phyloP scores from a whole-genome alignment of 306 rosid genomes.

The Hippophae gyantsensis region DNA sequence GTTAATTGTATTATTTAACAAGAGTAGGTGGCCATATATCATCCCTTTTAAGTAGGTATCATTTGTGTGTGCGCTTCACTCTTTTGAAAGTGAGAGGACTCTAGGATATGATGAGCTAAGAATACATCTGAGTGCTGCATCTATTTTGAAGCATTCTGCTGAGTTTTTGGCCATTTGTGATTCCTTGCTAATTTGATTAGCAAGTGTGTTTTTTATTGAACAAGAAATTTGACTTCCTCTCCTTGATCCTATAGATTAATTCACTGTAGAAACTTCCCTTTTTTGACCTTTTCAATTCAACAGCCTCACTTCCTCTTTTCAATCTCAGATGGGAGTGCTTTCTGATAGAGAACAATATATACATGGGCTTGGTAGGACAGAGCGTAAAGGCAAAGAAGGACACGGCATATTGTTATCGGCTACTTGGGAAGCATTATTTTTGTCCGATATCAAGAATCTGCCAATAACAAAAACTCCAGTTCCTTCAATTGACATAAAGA shows the following conservation, averaged over 20 bases:
- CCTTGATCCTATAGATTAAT: background rate
- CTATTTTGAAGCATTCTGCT: no score
- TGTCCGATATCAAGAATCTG: constrained; percentile 50
- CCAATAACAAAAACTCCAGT: constrained; percentile 54
- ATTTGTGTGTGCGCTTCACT: background rate
- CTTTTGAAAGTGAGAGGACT: background rate
- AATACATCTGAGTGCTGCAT: no score
- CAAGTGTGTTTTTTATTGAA: no score
- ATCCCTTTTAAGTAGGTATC: constrained; percentile 11
- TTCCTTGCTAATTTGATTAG: no score
- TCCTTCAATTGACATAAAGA: constrained; percentile 60
- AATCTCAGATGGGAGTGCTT: constrained; percentile 72
- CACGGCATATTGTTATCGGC: constrained; percentile 74
- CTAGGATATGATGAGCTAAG: no score
- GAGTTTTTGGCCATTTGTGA: no score
- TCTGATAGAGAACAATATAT: constrained; percentile 82
- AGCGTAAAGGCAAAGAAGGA: constrained; percentile 93
- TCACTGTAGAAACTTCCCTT: background rate
- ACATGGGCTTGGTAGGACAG: constrained; percentile 90
- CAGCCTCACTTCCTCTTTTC: background rate
- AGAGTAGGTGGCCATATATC: background rate
- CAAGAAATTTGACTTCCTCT: no score
- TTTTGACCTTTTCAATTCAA: background rate
- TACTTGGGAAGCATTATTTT: constrained; percentile 93
- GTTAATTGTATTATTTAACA: no score